phyloP scores from a whole-genome alignment of 2,329 filamentous ascomycete species.

The Exophiala sp. region DNA sequence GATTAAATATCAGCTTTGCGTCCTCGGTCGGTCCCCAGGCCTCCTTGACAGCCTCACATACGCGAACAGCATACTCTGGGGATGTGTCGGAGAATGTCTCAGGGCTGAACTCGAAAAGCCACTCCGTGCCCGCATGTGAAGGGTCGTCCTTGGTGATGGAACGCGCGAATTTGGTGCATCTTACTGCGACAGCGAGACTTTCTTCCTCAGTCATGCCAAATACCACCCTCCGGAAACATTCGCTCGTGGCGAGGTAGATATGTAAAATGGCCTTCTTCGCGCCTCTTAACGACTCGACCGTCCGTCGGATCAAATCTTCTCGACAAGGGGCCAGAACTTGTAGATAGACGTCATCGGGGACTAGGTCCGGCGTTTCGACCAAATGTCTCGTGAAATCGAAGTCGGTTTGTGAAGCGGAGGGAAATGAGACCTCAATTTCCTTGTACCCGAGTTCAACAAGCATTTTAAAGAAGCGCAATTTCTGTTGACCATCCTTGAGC shows the following conservation, averaged over 20 bases:
- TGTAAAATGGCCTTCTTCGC: constrained; percentile 93
- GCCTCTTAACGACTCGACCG: constrained; percentile 82
- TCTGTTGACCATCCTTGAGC: constrained; percentile 81
- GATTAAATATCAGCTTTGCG: constrained; percentile 92
- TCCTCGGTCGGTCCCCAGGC: constrained; percentile 77
- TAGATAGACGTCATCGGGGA: constrained; percentile 85
- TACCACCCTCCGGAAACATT: constrained; percentile 88
- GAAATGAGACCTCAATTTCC: constrained; percentile 95
- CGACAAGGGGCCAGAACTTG: constrained; percentile 92
- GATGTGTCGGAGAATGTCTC: constrained; percentile 81
- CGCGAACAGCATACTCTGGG: constrained; percentile 73
- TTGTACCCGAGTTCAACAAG: constrained; percentile 90
- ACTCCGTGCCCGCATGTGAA: constrained; percentile 53
- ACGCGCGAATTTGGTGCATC: constrained; percentile 80
- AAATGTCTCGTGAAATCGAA: constrained; percentile 90
- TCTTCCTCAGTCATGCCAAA: constrained; percentile 85
- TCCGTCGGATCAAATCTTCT: constrained; percentile 82
- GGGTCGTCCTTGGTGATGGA: constrained; percentile 83
- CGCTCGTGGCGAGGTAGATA: constrained; percentile 92
- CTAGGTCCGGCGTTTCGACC: constrained; percentile 75
- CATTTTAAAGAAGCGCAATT: constrained; percentile 94
- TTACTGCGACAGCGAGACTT: constrained; percentile 74
- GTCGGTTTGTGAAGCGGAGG: constrained; percentile 89
- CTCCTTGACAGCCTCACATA: constrained; percentile 90
- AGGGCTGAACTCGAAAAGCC: constrained; percentile 50